These are phyloP conservation scores for Colletotrichum sojae DNA, from an alignment of 2,329 filamentous ascomycete species.

Conservation along the genomic window DNA sequence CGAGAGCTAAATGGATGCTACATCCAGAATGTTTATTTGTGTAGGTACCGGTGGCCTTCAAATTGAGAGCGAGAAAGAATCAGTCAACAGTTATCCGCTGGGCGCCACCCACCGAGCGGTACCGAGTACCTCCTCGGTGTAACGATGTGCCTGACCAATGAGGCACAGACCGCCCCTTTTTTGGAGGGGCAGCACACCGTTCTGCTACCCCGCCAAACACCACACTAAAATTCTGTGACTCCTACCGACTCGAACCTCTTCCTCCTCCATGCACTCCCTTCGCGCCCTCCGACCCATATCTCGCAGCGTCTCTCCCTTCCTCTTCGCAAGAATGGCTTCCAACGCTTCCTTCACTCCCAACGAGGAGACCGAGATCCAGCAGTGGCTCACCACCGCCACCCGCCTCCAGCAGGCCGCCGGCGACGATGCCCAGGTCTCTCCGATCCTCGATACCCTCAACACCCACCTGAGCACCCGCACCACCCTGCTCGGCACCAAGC, in stretches of 20 bases:
- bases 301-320: conserved; percentile 52
- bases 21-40: too few relatives aligned
- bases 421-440: conserved; percentile 72
- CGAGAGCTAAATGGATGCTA: too few relatives aligned
- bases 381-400: conserved; percentile 87
- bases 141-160: not conserved
- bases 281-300: conserved; percentile 53
- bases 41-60: too few relatives aligned
- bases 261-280: conserved; percentile 60
- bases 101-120: not conserved
- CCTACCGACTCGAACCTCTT: conserved; percentile 6
- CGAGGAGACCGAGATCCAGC: conserved; percentile 89
- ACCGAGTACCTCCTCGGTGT: not conserved
- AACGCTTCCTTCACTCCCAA: conserved; percentile 81
- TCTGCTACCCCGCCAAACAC: conserved; percentile 32
- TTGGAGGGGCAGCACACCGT: conserved; percentile 33
- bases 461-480: conserved; percentile 89
- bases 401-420: conserved; percentile 73
- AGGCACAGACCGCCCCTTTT: conserved; percentile 12
- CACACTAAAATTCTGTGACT: conserved; percentile 32
- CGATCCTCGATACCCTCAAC: conserved; percentile 85
- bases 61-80: too few relatives aligned
- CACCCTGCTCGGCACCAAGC: conserved; percentile 90
- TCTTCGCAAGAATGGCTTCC: conserved; percentile 71
- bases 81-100: not conserved